Percentiles rank a stretch among this genome's conserved stretches.
Conservation (phyloP, 306 rosid species). For the Pyrus pyrifolia region DNA sequence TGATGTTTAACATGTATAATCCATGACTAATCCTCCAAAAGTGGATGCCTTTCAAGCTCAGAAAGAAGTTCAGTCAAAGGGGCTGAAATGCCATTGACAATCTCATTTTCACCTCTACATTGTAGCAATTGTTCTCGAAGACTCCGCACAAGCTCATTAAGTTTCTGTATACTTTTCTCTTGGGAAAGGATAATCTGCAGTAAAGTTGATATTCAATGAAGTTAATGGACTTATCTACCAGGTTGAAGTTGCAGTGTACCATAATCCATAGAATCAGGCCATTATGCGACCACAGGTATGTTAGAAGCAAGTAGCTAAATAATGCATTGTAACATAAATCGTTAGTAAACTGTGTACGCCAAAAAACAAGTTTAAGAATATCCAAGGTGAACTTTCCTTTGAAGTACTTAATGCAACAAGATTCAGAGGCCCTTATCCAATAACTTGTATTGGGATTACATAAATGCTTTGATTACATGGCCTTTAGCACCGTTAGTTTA, state of each 20-base stretch:
- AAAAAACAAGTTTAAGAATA: neutral
- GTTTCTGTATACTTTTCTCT: conserved; percentile 50
- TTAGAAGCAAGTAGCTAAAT: neutral
- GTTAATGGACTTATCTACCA: neutral
- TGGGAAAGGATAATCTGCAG: conserved; percentile 63
- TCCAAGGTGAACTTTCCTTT: neutral
- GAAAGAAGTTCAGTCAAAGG: conserved; percentile 41
- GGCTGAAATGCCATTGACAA: conserved; percentile 25
- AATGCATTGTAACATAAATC: neutral
- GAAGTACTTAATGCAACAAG: neutral
- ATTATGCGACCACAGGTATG: neutral
- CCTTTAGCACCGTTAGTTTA: neutral
- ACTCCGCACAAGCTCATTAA: conserved; percentile 43
- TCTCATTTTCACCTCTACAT: conserved; percentile 38
- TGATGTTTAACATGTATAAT: conserved; percentile 1
- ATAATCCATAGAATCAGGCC: neutral
- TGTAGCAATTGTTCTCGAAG: conserved; percentile 39
- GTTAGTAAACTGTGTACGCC: neutral
- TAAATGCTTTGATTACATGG: neutral
- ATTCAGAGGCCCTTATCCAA: neutral
- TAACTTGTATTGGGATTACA: neutral
- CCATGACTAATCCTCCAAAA: conserved; percentile 39
- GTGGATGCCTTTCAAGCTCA: conserved; percentile 36
- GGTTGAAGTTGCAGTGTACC: neutral
- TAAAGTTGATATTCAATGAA: neutral